Conservation (phyloP, 345 rosid genomes). For the Raphanus raphanistrum region DNA sequence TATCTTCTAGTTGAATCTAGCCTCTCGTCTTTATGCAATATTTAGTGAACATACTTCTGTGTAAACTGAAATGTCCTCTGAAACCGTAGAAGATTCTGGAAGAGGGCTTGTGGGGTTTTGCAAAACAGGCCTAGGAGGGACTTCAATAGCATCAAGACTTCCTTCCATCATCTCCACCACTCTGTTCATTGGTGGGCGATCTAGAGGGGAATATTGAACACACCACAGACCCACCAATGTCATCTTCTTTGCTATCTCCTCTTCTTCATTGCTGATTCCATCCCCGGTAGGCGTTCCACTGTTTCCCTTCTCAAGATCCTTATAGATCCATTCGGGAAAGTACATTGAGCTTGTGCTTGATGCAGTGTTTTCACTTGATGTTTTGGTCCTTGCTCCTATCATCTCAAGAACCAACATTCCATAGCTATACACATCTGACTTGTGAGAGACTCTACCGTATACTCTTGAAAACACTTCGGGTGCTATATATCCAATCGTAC, state of each 20-base stretch:
- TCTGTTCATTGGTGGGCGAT: neutral
- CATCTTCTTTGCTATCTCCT: slow-evolving; percentile 31
- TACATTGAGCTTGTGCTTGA: slow-evolving; percentile 27
- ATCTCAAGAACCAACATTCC: slow-evolving; percentile 53
- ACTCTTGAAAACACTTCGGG: slow-evolving; percentile 41
- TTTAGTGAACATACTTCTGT: neutral
- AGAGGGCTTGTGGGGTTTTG: neutral
- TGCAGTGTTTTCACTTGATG: neutral
- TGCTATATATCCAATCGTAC: slow-evolving; percentile 53
- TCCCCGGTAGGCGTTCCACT: neutral
- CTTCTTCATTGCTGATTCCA: slow-evolving; percentile 11
- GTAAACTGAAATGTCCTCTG: neutral
- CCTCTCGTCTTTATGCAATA: neutral
- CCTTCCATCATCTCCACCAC: slow-evolving; percentile 16
- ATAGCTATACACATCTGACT: slow-evolving; percentile 53
- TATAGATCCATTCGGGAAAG: slow-evolving; percentile 43
- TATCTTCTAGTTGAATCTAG: neutral
- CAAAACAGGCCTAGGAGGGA: neutral
- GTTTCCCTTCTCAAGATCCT: slow-evolving; percentile 28
- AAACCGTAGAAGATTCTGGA: neutral
- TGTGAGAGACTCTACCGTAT: slow-evolving; percentile 44
- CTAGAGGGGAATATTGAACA: neutral
- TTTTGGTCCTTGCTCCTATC: slow-evolving; percentile 38
- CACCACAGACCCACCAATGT: slow-evolving; percentile 20
- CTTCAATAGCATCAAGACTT: neutral